These are phyloP conservation scores for Lactarius indigo DNA, from an alignment of 768 basidiomycete species.

Conservation along the genomic window DNA sequence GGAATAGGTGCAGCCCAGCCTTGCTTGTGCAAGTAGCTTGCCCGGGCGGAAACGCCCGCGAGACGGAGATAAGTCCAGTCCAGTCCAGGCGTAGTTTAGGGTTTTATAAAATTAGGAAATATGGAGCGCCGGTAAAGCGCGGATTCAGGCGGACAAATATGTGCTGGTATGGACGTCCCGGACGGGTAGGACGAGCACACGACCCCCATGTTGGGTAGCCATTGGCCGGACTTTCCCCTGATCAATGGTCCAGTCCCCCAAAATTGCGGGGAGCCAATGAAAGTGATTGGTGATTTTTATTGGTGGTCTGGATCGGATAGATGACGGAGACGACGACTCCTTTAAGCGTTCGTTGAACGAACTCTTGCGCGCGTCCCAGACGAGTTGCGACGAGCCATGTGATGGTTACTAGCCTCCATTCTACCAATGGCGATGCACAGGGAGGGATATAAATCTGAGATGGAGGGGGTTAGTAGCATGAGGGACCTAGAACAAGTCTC, in stretches of 20 bases:
- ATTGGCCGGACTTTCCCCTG: constrained; percentile 9
- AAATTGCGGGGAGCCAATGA: background rate
- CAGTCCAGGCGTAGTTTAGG: constrained; percentile 18
- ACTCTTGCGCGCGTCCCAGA: background rate
- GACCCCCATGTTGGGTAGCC: background rate
- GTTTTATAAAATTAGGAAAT: constrained; percentile 20
- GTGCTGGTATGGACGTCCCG: background rate
- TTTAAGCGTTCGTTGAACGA: background rate
- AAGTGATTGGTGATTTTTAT: background rate
- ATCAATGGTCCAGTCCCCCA: constrained; percentile 9
- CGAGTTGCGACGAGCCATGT: constrained; percentile 1
- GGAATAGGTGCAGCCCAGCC: constrained; percentile 20
- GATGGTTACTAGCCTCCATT: background rate
- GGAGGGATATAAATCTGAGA: constrained; percentile 10
- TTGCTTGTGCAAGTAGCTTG: constrained; percentile 2
- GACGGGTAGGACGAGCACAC: constrained; percentile 3
- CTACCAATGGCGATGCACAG: background rate
- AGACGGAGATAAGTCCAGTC: constrained; percentile 23
- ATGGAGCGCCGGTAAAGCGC: constrained; percentile 12
- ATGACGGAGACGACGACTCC: constrained; percentile 10
- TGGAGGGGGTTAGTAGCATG: background rate
- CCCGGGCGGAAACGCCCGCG: constrained; percentile 10
- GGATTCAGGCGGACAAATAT: background rate
- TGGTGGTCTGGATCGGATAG: constrained; percentile 10
- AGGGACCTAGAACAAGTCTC: constrained; percentile 13